These are phyloP conservation scores for Pseudocercospora vitis DNA, from an alignment of 2,329 filamentous ascomycete genomes.

Conservation along the genomic window DNA sequence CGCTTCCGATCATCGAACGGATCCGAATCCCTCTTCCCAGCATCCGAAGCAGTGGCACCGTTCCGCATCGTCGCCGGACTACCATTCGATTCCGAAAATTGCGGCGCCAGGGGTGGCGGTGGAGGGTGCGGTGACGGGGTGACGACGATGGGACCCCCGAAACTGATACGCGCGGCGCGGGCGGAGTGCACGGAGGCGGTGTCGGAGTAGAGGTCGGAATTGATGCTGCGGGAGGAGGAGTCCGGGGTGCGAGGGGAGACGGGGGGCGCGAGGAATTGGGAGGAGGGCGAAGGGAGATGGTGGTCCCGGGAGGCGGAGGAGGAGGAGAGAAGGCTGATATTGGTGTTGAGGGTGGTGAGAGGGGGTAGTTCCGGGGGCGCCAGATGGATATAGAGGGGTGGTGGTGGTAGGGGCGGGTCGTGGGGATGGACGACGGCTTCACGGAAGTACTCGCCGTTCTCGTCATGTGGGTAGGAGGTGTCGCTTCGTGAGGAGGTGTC, in stretches of 20 bases:
- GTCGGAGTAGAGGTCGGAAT: conserved; percentile 31
- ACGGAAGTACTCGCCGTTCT: conserved; percentile 15
- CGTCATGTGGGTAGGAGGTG: background rate
- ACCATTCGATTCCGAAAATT: too few species aligned
- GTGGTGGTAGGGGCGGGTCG: background rate
- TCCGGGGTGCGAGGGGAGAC: too few species aligned
- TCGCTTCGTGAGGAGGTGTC: conserved; percentile 24
- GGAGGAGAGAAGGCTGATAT: conserved; percentile 3
- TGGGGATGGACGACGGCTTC: too few species aligned
- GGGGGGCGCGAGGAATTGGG: conserved; percentile 2
- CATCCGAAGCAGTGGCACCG: too few species aligned
- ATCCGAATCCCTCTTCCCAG: background rate
- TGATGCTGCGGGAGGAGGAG: conserved; percentile 25
- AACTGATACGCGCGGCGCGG: conserved; percentile 20
- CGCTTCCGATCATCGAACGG: background rate
- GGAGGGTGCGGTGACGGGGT: background rate
- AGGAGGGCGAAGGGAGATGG: background rate
- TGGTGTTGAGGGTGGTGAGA: background rate
- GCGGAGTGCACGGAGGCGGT: conserved; percentile 32
- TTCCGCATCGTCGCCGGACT: background rate
- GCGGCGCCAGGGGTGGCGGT: too few species aligned
- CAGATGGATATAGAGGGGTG: conserved; percentile 12
- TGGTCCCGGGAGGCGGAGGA: background rate
- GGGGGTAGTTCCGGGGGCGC: conserved; percentile 6
- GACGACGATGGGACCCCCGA: conserved; percentile 16